A percentile compares a stretch with the other conserved stretches of the same genome.
phyloP scores from a whole-genome alignment of 78 protist species.

The Planoprotostelium fungivorum region DNA sequence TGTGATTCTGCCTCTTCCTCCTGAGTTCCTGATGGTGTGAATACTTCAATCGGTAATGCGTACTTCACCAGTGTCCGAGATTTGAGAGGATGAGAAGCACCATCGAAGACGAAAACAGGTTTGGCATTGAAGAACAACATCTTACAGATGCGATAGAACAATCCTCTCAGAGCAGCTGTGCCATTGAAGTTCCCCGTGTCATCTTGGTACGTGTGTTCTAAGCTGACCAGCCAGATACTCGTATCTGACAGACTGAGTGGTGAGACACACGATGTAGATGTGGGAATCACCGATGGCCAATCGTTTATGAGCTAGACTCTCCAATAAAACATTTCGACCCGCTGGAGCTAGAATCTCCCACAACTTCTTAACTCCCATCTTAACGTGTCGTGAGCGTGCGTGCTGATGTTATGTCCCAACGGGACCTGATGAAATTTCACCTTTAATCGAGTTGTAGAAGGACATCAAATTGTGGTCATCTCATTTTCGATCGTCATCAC shows the following conservation, averaged over 20 bases:
- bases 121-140: constrained; percentile 20
- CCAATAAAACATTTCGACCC: constrained; percentile 10
- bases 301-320: constrained; percentile 6
- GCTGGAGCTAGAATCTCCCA: constrained; percentile 47
- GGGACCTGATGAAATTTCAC: too few relatives aligned
- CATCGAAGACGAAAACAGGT: constrained; percentile 66
- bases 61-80: background rate
- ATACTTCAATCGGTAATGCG: background rate
- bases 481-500: too few relatives aligned
- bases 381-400: too few relatives aligned
- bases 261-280: too few relatives aligned
- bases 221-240: constrained; percentile 27
- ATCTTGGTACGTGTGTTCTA: constrained; percentile 11
- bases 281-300: constrained; percentile 32
- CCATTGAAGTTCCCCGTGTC: background rate
- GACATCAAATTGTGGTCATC: too few relatives aligned
- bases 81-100: constrained; percentile 31
- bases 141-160: constrained; percentile 30
- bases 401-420: too few relatives aligned
- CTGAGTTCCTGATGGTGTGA: background rate
- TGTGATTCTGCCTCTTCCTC: background rate
- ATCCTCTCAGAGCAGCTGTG: constrained; percentile 31
- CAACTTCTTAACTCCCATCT: constrained; percentile 63
- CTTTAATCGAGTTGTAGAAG: too few relatives aligned
- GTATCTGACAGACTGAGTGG: constrained; percentile 3